Percentiles rank a stretch among this genome's conserved stretches.
These are phyloP conservation scores for Candida pseudofarinosa DNA, from an alignment of 805 yeast genomes.

Conservation along the genomic window DNA sequence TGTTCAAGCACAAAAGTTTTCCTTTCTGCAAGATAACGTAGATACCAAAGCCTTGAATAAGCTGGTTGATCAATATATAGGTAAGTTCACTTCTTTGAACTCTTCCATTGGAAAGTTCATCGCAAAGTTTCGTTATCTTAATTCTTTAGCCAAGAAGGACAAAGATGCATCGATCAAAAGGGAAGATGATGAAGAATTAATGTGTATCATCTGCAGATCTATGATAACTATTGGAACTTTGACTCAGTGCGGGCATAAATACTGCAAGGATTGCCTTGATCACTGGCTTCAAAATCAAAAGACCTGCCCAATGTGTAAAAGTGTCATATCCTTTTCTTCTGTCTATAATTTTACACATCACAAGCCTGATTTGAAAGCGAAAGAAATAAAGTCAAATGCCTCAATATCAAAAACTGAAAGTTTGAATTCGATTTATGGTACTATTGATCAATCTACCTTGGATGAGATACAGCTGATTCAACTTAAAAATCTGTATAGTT, in stretches of 20 bases:
- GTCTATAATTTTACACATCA: conserved; percentile 68
- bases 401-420: conserved; percentile 2
- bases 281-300: conserved; percentile 62
- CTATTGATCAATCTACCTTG: conserved; percentile 39
- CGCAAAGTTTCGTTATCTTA: conserved; percentile 33
- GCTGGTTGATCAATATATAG: background rate
- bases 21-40: conserved; percentile 15
- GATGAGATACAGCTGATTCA: conserved; percentile 38
- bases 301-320: conserved; percentile 82
- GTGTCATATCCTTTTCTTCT: conserved; percentile 43
- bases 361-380: conserved; percentile 48
- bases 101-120: conserved; percentile 23
- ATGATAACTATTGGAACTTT: conserved; percentile 70
- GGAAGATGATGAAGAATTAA: conserved; percentile 34
- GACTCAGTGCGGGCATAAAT: conserved; percentile 89
- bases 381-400: conserved; percentile 24
- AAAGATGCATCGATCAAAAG: conserved; percentile 5
- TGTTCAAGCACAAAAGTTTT: conserved; percentile 42
- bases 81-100: background rate
- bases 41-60: background rate
- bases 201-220: conserved; percentile 78
- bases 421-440: conserved; percentile 42
- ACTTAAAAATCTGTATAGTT: conserved; percentile 54
- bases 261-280: conserved; percentile 74
- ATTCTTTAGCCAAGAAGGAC: conserved; percentile 16